These are phyloP conservation scores for Epipyxis sp. DNA, from an alignment of 108 stramenopile genomes.

Conservation along the genomic window DNA sequence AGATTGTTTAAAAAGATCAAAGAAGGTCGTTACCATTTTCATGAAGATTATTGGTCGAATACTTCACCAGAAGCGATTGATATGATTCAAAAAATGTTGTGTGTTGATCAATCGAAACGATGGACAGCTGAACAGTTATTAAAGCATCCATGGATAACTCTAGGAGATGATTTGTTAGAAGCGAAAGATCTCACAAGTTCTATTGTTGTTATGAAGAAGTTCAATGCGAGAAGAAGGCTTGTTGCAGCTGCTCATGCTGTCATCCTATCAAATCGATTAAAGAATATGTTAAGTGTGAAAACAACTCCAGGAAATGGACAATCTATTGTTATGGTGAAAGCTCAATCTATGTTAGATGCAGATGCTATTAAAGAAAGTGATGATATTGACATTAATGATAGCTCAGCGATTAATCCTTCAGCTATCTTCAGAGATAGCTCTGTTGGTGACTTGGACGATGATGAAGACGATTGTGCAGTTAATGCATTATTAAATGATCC, in stretches of 20 bases:
- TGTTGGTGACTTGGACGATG: too few species aligned
- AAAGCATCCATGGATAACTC: constrained; percentile 34
- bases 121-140: constrained; percentile 29
- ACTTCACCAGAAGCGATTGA: constrained; percentile 31
- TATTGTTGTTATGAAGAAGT: constrained; percentile 19
- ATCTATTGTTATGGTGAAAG: background rate
- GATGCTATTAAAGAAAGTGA: too few species aligned
- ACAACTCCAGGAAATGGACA: background rate
- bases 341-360: background rate
- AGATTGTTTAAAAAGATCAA: constrained; percentile 33
- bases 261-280: constrained; percentile 28
- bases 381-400: too few species aligned
- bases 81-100: constrained; percentile 24
- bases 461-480: background rate
- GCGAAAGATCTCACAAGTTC: constrained; percentile 18
- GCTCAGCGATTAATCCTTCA: too few species aligned
- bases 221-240: constrained; percentile 29
- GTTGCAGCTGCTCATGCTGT: constrained; percentile 31
- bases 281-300: background rate
- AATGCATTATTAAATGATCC: too few species aligned
- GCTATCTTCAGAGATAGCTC: too few species aligned
- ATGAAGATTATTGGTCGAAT: constrained; percentile 31
- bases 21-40: constrained; percentile 31
- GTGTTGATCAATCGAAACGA: constrained; percentile 29
- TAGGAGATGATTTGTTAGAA: constrained; percentile 28